These are phyloP conservation scores for Abortiporus biennis DNA, from an alignment of 1,284 basidiomycete genomes.

Conservation along the genomic window DNA sequence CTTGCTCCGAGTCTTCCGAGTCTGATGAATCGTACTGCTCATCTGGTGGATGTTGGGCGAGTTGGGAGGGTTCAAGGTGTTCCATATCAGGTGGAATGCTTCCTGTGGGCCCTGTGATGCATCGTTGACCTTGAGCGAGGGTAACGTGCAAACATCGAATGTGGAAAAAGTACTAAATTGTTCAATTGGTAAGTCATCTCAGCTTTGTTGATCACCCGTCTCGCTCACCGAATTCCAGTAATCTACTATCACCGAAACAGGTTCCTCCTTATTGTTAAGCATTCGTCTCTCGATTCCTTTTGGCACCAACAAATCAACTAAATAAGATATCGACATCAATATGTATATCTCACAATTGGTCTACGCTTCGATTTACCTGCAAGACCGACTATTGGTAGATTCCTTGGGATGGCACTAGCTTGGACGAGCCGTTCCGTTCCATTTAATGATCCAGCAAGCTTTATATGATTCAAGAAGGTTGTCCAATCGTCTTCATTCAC, in stretches of 20 bases:
- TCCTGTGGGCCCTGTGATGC: slow-evolving; percentile 18
- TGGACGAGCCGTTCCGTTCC: slow-evolving; percentile 11
- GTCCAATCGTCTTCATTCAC: slow-evolving; percentile 34
- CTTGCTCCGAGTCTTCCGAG: too few species aligned
- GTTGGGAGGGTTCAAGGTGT: too few species aligned
- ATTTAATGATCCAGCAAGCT: slow-evolving; percentile 12
- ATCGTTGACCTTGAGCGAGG: slow-evolving; percentile 26
- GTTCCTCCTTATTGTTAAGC: slow-evolving; percentile 12
- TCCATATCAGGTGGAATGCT: slow-evolving; percentile 11
- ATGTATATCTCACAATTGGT: not conserved
- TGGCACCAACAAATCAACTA: slow-evolving; percentile 10
- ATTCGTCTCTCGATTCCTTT: slow-evolving; percentile 13
- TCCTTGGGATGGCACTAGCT: slow-evolving; percentile 10
- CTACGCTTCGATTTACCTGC: not conserved
- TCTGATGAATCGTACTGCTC: too few species aligned
- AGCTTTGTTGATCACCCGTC: too few species aligned
- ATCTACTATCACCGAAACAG: slow-evolving; percentile 25
- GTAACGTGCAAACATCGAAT: slow-evolving; percentile 28
- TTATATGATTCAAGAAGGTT: slow-evolving; percentile 18
- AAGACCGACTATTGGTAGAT: slow-evolving; percentile 9
- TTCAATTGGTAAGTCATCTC: not conserved
- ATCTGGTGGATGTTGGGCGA: too few species aligned
- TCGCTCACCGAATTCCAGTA: slow-evolving; percentile 31
- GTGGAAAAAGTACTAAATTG: slow-evolving; percentile 32
- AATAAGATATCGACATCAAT: too few species aligned